Evolutionary conservation across 129 eudicot genomes (phyloP).

Genomic region (Dittrichia graveolens): DNA sequence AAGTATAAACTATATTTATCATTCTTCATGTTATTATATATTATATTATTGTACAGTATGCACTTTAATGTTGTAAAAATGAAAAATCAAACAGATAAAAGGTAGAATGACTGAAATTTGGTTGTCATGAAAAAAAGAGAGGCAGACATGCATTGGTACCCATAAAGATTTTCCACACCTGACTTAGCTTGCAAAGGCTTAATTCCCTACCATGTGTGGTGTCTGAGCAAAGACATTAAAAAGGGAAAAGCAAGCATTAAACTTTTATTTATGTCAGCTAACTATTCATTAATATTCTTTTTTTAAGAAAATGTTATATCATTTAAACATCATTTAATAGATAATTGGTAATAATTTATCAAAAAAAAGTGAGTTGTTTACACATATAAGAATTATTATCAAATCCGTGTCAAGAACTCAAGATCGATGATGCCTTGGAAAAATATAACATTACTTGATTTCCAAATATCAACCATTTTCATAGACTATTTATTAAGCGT

Average conservation of each 20-base stretch:
- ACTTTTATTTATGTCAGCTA: constrained; percentile 19
- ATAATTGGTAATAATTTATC: no score
- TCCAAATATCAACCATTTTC: no score
- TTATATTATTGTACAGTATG: no score
- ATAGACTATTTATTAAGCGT: no score
- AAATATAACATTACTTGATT: no score
- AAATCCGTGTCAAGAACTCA: no score
- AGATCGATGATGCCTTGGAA: no score
- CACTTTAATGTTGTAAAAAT: not conserved
- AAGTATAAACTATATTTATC: no score
- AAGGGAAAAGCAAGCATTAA: constrained; percentile 7
- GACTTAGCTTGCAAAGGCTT: constrained; percentile 25
- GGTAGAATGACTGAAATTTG: not conserved
- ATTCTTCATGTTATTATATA: no score
- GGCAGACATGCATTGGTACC: constrained; percentile 28
- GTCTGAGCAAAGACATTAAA: constrained; percentile 27
- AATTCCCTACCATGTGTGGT: constrained; percentile 37
- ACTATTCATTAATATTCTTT: not conserved
- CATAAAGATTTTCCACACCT: constrained; percentile 32
- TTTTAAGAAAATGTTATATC: no score
- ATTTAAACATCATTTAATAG: not conserved
- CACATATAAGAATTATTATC: not conserved
- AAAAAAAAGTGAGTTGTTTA: not conserved
- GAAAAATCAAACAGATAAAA: not conserved
- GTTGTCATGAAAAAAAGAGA: constrained; percentile 14